Evolutionary conservation across 108 stramenopile genomes (phyloP), one percentile per base, ranked within the genome.

Genomic region (Fragilariopsis cylindrus): DNA sequence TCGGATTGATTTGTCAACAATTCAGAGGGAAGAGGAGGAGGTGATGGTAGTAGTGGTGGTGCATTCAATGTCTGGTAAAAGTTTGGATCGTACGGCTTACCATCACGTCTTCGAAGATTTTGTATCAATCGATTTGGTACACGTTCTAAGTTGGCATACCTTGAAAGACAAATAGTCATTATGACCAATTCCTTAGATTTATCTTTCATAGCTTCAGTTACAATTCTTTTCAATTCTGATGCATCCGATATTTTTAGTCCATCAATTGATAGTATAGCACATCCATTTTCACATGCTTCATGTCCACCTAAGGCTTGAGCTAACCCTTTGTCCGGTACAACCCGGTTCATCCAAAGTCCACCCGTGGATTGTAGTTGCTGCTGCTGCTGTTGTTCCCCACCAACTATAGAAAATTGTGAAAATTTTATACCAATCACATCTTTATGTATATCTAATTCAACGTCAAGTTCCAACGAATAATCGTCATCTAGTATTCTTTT

Each of bases 271-370:
- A 50, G 11, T n/a, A 68, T 16, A 7, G 49, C 49, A 18, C 45
- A n/a, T 68, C 67, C 67, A 48, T 5, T 16, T 13, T 44, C 67
- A 40, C 42, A 68, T 50, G 39, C 30, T 7, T 21, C 39, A 11
- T 68, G 49, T 21, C 67, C 48, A 7, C 67, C 67, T 48, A 68
- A 15, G 48, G 67, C 67, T 16, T 68, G 48, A 16, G 62, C 62
- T 44, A 63, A 45, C 16, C 62, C 62, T 13, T 41, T 12, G 44
- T 13, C 8, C 15, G 62, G 43, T 12, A 45, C 13, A n/a, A 63
- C 62, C 8, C 9, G 2, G 2, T 63, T 63, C 7, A 63, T 63
- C 62, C 62, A 63, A 13, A 63, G 21, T 30, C 30, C 30, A 0
- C 62, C 62, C 9, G 8, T 11, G 43, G 43, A 15, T 60, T 30